Evolutionary conservation across 1,284 basidiomycete genomes (phyloP).

Genomic region (Ustilago curta): DNA sequence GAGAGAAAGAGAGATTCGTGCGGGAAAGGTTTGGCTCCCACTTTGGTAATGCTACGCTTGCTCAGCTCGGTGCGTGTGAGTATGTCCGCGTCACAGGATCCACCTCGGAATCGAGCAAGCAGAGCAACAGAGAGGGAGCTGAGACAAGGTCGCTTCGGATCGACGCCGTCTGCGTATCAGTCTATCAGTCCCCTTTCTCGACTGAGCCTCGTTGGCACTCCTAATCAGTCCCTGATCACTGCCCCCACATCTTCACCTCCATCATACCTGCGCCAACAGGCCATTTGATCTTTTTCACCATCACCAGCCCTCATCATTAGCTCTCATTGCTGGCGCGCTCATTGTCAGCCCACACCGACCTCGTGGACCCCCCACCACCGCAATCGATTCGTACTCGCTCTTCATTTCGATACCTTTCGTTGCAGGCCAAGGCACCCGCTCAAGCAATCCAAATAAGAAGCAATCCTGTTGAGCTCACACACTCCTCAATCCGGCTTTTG

Average conservation of each 20-base stretch:
- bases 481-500: background rate
- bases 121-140: no score
- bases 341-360: background rate
- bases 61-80: no score
- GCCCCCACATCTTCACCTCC: background rate
- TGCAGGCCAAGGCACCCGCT: background rate
- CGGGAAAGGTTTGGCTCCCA: no score
- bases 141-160: background rate
- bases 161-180: background rate
- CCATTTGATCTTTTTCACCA: background rate
- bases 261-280: background rate
- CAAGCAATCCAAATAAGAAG: background rate
- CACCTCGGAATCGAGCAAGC: no score
- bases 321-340: background rate
- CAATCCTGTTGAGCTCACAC: no score
- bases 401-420: background rate
- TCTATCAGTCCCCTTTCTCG: background rate
- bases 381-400: background rate
- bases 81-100: no score
- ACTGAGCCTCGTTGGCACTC: background rate
- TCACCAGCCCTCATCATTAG: background rate
- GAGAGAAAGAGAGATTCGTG: no score
- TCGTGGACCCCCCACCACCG: background rate
- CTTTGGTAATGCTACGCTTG: no score
- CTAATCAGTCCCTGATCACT: background rate